Base-by-base conservation (phyloP, 1,284 basidiomycete genomes). In the Ganoderma meredithae region DNA sequence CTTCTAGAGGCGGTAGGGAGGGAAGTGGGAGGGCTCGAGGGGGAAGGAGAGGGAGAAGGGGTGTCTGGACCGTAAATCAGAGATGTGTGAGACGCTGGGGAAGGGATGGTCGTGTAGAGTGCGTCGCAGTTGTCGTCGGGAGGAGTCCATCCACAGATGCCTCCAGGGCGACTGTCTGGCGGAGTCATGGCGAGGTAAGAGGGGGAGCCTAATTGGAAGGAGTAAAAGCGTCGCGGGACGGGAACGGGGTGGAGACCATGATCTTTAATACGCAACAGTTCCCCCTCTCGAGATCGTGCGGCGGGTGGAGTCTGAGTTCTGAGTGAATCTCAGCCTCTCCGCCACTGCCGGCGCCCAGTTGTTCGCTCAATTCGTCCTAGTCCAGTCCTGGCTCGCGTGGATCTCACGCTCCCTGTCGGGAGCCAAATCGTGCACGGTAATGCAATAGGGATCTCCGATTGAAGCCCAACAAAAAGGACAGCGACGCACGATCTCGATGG, bases 121-220 rank as follows among this genome's bases (percentile, higher is more conserved):
- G 49, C 55, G 41, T 69, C 66, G 66, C 66, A 52, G 63, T 43
- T 47, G 64, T 71, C 68, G 66, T 71, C 61, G 47, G 69, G 55
- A 58, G 71, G 68, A 49, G 63, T 49, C 71, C 71, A 72, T 69
- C 71, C 71, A 68, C 67, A 61, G 69, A 72, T 66, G 65, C 62
- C 63, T 63, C 71, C 69, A 43, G 59, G 53, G 68, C 67, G 69
- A 64, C 66, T 22, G 65, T 66, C 41, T 52, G 68, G 43, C 36
- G 71, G 61, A 31, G 67, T 66, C 69, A 69, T 71, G 66, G 64
- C 59, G 61, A 36, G 43, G 36, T 31, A 12, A 56, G 13, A n/a
- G 49, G 47, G 55, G 64, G 49, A 49, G 62, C 56, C 25, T 36
- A 60, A 64, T 47, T 25, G 65, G 68, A 60, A 65, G 53, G 64